Percentiles rank a stretch among this genome's conserved stretches.
Evolutionary conservation across 1,284 basidiomycete genomes (phyloP).

Genomic region (Cryptococcus sp.): DNA sequence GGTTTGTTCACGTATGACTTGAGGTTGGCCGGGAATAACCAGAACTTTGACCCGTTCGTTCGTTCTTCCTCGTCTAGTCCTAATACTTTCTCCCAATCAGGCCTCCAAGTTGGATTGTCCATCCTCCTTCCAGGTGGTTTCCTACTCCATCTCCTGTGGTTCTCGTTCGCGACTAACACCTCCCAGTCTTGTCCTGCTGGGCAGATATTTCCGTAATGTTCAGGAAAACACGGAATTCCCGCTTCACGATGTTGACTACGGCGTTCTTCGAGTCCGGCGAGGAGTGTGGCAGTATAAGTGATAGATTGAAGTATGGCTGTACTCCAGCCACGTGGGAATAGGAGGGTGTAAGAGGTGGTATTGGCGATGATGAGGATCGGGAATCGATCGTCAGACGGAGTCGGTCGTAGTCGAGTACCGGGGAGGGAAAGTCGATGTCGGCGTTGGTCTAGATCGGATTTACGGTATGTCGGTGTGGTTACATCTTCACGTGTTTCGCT

Average conservation of each 20-base stretch:
- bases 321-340: constrained; percentile 78
- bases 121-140: constrained; percentile 79
- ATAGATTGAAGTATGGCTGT: constrained; percentile 82
- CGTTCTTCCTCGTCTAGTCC: constrained; percentile 18
- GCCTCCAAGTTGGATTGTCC: constrained; percentile 66
- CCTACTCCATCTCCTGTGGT: constrained; percentile 61
- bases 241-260: constrained; percentile 73
- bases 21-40: constrained; percentile 60
- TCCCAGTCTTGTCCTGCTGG: constrained; percentile 55
- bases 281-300: constrained; percentile 68
- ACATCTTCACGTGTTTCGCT: constrained; percentile 54
- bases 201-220: constrained; percentile 63
- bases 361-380: constrained; percentile 66
- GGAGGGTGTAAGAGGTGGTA: constrained; percentile 76
- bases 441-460: constrained; percentile 76
- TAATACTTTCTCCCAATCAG: constrained; percentile 66
- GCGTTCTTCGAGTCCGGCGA: constrained; percentile 73
- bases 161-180: constrained; percentile 51
- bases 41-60: constrained; percentile 45
- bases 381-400: constrained; percentile 69
- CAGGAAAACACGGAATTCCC: constrained; percentile 68
- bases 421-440: constrained; percentile 63
- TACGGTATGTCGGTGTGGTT: constrained; percentile 65
- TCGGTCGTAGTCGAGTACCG: constrained; percentile 62
- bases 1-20: constrained; percentile 27